Conservation (phyloP, 1,284 basidiomycete species). For the Trichosporon sp. region DNA sequence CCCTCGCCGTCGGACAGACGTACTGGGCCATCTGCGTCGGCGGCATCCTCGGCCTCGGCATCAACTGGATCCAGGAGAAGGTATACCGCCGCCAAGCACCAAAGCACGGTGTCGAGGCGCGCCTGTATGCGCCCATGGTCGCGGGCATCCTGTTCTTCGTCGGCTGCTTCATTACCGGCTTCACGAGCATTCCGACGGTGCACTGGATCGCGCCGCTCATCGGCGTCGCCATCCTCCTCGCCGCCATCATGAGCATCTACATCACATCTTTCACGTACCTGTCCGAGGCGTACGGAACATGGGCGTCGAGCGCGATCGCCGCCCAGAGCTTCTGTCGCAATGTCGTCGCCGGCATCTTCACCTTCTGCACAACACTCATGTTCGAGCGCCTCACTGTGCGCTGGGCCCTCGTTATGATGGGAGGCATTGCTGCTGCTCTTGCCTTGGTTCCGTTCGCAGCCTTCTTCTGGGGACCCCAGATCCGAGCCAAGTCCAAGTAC, state of each 20-base stretch:
- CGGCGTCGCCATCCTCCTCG: slow-evolving; percentile 64
- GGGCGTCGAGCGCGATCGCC: slow-evolving; percentile 36
- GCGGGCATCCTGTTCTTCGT: slow-evolving; percentile 67
- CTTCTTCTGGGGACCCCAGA: slow-evolving; percentile 47
- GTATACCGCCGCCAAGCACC: slow-evolving; percentile 66
- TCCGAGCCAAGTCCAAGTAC: slow-evolving; percentile 46
- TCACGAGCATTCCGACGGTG: slow-evolving; percentile 42
- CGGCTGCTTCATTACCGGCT: slow-evolving; percentile 63
- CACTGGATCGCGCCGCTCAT: slow-evolving; percentile 51
- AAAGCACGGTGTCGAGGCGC: slow-evolving; percentile 69
- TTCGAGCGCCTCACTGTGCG: slow-evolving; percentile 28
- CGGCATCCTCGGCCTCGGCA: slow-evolving; percentile 63
- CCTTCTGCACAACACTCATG: slow-evolving; percentile 33
- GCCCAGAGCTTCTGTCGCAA: slow-evolving; percentile 40
- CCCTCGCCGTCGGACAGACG: slow-evolving; percentile 65
- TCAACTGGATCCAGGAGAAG: slow-evolving; percentile 67
- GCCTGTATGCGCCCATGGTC: slow-evolving; percentile 68
- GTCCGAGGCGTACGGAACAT: slow-evolving; percentile 39
- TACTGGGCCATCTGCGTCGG: slow-evolving; percentile 67
- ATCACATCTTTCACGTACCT: slow-evolving; percentile 43
- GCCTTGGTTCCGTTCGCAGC: slow-evolving; percentile 50
- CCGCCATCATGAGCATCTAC: slow-evolving; percentile 41
- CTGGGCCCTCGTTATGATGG: slow-evolving; percentile 30
- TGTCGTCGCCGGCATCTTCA: slow-evolving; percentile 34
- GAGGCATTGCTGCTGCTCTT: slow-evolving; percentile 30